A percentile compares a stretch with the other conserved stretches of the same genome.
Conservation (phyloP, 1,284 basidiomycete genomes). For the Vanrija humicola region DNA sequence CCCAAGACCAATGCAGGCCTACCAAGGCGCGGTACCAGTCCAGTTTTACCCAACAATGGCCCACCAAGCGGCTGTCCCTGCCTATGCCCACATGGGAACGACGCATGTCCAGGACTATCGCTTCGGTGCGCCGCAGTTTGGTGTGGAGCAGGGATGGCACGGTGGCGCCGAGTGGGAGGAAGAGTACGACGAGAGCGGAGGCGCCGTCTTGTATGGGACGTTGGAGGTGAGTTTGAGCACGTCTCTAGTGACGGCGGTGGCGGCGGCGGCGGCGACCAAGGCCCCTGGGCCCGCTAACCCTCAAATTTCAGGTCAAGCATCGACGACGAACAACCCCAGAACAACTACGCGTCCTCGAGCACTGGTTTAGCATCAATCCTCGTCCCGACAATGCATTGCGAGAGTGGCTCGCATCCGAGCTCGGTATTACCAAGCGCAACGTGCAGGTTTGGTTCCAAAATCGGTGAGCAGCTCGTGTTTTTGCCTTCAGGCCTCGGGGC, state of each 20-base stretch:
- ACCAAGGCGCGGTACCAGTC: constrained; percentile 1
- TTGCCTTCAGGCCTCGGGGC: background rate
- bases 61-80: background rate
- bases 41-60: constrained; percentile 8
- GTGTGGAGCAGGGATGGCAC: constrained; percentile 9
- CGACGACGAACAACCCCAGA: constrained; percentile 74
- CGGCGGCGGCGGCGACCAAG: background rate
- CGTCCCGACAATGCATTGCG: constrained; percentile 81
- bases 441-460: constrained; percentile 97
- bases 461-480: constrained; percentile 53
- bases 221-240: constrained; percentile 19
- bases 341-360: constrained; percentile 81
- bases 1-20: background rate
- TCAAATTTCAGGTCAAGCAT: constrained; percentile 67
- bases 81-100: constrained; percentile 7
- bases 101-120: constrained; percentile 16
- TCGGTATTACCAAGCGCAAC: constrained; percentile 85
- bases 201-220: constrained; percentile 26
- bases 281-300: background rate
- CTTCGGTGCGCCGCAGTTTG: constrained; percentile 11
- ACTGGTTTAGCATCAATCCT: constrained; percentile 75
- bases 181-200: constrained; percentile 18
- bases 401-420: constrained; percentile 69
- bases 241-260: background rate
- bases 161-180: constrained; percentile 25